phyloP scores from a whole-genome alignment of 1,284 basidiomycete genomes.

The Naganishia sp. region DNA sequence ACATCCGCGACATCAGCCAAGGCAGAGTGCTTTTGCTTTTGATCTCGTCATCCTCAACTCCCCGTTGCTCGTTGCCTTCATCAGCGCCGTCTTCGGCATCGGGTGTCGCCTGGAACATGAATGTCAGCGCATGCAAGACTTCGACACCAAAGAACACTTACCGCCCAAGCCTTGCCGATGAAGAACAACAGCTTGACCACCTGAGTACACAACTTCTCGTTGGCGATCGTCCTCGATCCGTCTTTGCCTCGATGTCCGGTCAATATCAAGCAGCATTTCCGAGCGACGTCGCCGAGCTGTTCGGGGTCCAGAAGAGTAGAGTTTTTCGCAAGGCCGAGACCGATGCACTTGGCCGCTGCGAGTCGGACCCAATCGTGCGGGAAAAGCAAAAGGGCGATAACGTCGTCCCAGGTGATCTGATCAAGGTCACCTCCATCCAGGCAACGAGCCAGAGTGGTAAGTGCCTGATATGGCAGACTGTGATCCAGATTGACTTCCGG shows the following conservation, averaged over 20 bases:
- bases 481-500: constrained; percentile 68
- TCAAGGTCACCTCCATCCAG: constrained; percentile 60
- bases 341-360: constrained; percentile 72
- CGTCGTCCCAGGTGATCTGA: constrained; percentile 64
- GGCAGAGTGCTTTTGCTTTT: constrained; percentile 64
- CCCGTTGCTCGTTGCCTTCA: constrained; percentile 46
- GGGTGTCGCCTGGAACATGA: constrained; percentile 30
- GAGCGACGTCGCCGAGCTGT: constrained; percentile 70
- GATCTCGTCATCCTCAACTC: constrained; percentile 31
- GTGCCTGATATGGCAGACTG: constrained; percentile 79
- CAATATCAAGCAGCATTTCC: constrained; percentile 76
- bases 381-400: constrained; percentile 73
- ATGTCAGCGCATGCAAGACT: not conserved
- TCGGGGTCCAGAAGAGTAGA: constrained; percentile 37
- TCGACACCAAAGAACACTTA: constrained; percentile 41
- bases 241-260: constrained; percentile 65
- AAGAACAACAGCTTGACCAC: constrained; percentile 94
- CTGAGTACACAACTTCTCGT: constrained; percentile 75
- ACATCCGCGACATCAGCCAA: constrained; percentile 92
- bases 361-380: constrained; percentile 94
- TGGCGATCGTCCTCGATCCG: constrained; percentile 57
- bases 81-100: constrained; percentile 41
- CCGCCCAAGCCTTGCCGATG: constrained; percentile 79
- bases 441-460: constrained; percentile 66
- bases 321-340: constrained; percentile 36